Percentiles rank a stretch among this genome's conserved stretches.
phyloP scores from a whole-genome alignment of 371 early-diverging fungal species.

The Funneliformis caledonium region DNA sequence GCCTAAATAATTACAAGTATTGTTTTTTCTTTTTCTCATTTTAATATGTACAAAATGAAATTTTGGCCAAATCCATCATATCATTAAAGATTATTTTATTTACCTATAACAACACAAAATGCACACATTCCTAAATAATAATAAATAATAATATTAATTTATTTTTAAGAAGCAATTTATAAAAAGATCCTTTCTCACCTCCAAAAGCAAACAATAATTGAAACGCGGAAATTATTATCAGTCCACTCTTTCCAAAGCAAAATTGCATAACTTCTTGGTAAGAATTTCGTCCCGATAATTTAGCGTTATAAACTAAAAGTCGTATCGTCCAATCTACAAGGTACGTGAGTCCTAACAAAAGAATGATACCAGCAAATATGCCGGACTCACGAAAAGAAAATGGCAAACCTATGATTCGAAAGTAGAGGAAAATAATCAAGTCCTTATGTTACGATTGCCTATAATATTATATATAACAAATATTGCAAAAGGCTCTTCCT shows the following conservation, averaged over 20 bases:
- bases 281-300: constrained; percentile 71
- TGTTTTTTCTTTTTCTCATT: constrained; percentile 1
- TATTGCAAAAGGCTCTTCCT: too few species aligned
- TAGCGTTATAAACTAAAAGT: constrained; percentile 68
- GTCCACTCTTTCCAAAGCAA: constrained; percentile 74
- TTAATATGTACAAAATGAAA: neutral
- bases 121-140: constrained; percentile 69
- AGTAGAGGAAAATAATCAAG: neutral
- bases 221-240: constrained; percentile 73
- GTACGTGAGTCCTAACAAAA: constrained; percentile 63
- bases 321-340: constrained; percentile 76
- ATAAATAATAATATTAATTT: constrained; percentile 3
- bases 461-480: neutral
- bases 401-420: constrained; percentile 45
- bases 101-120: constrained; percentile 78
- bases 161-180: neutral
- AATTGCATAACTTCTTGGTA: constrained; percentile 79
- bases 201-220: constrained; percentile 86
- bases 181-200: constrained; percentile 49
- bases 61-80: neutral
- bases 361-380: constrained; percentile 64
- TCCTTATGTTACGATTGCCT: neutral
- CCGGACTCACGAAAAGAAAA: constrained; percentile 53
- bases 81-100: constrained; percentile 27
- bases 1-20: constrained; percentile 48